phyloP scores from a whole-genome alignment of 805 yeast genomes.

The Saccharomycopsis oosterbeekiorum region DNA sequence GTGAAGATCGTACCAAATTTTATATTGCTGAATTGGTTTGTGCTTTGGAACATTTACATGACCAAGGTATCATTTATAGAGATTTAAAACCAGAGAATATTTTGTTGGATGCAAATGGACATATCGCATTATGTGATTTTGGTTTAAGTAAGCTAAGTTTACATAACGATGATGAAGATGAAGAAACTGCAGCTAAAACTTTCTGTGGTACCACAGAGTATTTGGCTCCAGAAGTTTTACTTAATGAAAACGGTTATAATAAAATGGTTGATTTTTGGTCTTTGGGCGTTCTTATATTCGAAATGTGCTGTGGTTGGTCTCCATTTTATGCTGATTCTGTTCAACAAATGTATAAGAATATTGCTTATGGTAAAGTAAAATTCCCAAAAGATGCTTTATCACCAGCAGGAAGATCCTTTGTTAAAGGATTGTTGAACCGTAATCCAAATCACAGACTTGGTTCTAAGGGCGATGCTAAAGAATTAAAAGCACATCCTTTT shows the following conservation, averaged over 20 bases:
- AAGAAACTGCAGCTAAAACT: constrained; percentile 65
- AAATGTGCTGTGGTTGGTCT: constrained; percentile 99
- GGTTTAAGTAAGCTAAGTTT: constrained; percentile 93
- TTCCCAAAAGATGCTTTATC: constrained; percentile 94
- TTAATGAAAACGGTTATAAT: constrained; percentile 94
- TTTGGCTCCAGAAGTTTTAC: constrained; percentile 89
- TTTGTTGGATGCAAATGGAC: constrained; percentile 91
- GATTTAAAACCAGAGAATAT: constrained; percentile 97
- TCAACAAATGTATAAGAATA: constrained; percentile 97
- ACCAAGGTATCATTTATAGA: constrained; percentile 91
- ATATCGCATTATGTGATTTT: constrained; percentile 93
- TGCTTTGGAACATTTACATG: constrained; percentile 90
- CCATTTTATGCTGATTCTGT: constrained; percentile 92
- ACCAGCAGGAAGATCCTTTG: constrained; percentile 89
- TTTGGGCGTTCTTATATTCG: constrained; percentile 89
- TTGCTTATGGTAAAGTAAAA: constrained; percentile 95
- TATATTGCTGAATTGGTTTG: constrained; percentile 92
- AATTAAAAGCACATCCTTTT: constrained; percentile 84
- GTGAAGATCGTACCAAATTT: constrained; percentile 90
- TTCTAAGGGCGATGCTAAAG: constrained; percentile 84
- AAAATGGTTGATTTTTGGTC: constrained; percentile 99
- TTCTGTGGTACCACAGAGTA: constrained; percentile 98
- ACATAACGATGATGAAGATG: constrained; percentile 43
- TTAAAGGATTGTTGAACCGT: constrained; percentile 87
- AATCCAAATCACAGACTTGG: constrained; percentile 95